These are phyloP conservation scores for Kodamaea plutei DNA, from an alignment of 1,139 yeast species.

Conservation along the genomic window DNA sequence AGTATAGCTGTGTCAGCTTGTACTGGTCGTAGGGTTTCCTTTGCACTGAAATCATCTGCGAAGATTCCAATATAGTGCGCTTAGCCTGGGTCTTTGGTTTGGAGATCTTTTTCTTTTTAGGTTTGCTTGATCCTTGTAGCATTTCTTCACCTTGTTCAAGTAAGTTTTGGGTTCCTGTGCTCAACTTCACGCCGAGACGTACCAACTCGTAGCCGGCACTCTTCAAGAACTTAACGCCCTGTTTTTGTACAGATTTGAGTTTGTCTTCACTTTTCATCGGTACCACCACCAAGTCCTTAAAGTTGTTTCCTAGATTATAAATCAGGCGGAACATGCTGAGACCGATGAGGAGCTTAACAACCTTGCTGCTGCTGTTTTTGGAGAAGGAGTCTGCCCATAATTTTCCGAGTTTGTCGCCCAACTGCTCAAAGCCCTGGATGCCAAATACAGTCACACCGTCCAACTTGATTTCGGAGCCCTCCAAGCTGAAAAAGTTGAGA, in stretches of 20 bases:
- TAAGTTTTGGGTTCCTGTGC: conserved; percentile 83
- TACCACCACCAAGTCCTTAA: conserved; percentile 66
- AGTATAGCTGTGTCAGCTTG: conserved; percentile 24
- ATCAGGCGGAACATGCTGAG: conserved; percentile 77
- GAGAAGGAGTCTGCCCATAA: conserved; percentile 88
- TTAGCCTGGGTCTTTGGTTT: conserved; percentile 1
- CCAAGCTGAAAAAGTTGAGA: conserved; percentile 82
- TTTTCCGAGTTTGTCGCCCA: conserved; percentile 53
- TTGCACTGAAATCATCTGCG: conserved; percentile 20
- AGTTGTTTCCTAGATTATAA: conserved; percentile 74
- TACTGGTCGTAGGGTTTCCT: conserved; percentile 19
- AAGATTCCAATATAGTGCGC: conserved; percentile 17
- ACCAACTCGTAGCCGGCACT: conserved; percentile 79
- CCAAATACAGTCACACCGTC: conserved; percentile 68
- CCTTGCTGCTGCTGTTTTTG: conserved; percentile 70
- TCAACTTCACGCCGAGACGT: conserved; percentile 78
- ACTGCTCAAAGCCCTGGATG: conserved; percentile 61
- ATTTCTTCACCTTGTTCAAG: conserved; percentile 77
- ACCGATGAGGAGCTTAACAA: conserved; percentile 56
- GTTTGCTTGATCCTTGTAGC: conserved; percentile 18
- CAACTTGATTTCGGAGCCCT: conserved; percentile 72
- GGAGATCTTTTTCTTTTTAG: conserved; percentile 1
- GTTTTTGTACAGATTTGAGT: conserved; percentile 69
- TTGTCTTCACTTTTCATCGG: conserved; percentile 72
- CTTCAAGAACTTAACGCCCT: conserved; percentile 71